These are phyloP conservation scores for Lipomyces anomalus DNA, from an alignment of 805 yeast genomes.

Conservation along the genomic window DNA sequence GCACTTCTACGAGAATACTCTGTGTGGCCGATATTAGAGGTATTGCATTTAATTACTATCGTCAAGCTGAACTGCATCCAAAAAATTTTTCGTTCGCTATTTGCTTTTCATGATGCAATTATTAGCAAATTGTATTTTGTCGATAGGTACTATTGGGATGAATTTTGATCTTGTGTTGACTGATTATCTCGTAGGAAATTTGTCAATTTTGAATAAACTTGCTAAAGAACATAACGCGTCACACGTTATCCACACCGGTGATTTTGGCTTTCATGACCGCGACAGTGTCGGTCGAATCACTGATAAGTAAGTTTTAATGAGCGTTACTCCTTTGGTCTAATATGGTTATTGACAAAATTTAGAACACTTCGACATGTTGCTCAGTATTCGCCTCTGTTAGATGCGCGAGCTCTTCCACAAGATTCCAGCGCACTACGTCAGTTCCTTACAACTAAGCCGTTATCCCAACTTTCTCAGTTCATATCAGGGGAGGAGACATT, in stretches of 20 bases:
- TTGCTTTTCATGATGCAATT: too few species aligned
- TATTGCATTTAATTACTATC: too few species aligned
- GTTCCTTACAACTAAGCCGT: slow-evolving; percentile 22
- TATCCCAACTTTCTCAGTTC: slow-evolving; percentile 50
- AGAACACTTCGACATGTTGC: slow-evolving; percentile 51
- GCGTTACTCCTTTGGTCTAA: too few species aligned
- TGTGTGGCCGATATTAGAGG: slow-evolving; percentile 24
- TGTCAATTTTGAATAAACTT: slow-evolving; percentile 45
- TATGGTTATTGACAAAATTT: slow-evolving; percentile 2
- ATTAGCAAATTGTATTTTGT: too few species aligned
- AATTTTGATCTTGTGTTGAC: too few species aligned
- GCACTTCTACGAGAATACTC: slow-evolving; percentile 12
- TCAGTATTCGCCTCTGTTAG: slow-evolving; percentile 57
- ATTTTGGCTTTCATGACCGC: slow-evolving; percentile 67
- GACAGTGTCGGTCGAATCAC: slow-evolving; percentile 50
- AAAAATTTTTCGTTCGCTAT: too few species aligned
- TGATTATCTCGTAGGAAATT: slow-evolving; percentile 33
- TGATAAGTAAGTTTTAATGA: slow-evolving; percentile 51
- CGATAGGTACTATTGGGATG: too few species aligned
- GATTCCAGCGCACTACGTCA: slow-evolving; percentile 38
- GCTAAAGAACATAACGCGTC: slow-evolving; percentile 46
- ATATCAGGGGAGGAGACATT: slow-evolving; percentile 41
- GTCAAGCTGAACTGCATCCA: too few species aligned
- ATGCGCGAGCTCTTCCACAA: slow-evolving; percentile 43
- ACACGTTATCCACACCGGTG: slow-evolving; percentile 64